Evolutionary conservation across 1,139 yeast genomes (phyloP).

Genomic region (Diutina catenulata): DNA sequence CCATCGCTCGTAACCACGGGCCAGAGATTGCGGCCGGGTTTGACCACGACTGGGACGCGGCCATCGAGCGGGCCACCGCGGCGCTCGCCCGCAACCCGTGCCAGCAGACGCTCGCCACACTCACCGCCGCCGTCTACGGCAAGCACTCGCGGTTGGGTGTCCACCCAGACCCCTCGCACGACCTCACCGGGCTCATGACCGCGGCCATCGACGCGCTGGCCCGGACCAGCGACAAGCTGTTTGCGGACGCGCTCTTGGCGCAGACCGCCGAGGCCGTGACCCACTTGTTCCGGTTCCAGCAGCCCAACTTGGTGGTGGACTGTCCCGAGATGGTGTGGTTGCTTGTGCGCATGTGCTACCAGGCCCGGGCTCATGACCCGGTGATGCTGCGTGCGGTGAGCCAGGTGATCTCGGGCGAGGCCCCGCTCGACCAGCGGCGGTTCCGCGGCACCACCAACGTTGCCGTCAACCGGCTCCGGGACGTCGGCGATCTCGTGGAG

Average conservation of each 20-base stretch:
- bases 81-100: too few relatives aligned
- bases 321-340: conserved; percentile 2
- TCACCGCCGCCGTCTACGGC: neutral
- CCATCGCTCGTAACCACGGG: too few relatives aligned
- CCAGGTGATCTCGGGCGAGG: too few relatives aligned
- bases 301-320: neutral
- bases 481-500: neutral
- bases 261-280: neutral
- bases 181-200: neutral
- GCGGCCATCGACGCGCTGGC: neutral
- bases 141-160: neutral
- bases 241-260: neutral
- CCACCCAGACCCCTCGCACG: neutral
- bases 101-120: too few relatives aligned
- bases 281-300: neutral
- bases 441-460: neutral
- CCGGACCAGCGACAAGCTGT: neutral
- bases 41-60: too few relatives aligned
- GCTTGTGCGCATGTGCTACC: conserved; percentile 2
- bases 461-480: neutral
- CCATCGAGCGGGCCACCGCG: too few relatives aligned
- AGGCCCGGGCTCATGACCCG: neutral
- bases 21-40: too few relatives aligned
- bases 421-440: neutral
- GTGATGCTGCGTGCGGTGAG: neutral